Evolutionary conservation across 805 yeast species (phyloP), one percentile per base, ranked within the genome.

Genomic region (Lipomyces chichibuensis): DNA sequence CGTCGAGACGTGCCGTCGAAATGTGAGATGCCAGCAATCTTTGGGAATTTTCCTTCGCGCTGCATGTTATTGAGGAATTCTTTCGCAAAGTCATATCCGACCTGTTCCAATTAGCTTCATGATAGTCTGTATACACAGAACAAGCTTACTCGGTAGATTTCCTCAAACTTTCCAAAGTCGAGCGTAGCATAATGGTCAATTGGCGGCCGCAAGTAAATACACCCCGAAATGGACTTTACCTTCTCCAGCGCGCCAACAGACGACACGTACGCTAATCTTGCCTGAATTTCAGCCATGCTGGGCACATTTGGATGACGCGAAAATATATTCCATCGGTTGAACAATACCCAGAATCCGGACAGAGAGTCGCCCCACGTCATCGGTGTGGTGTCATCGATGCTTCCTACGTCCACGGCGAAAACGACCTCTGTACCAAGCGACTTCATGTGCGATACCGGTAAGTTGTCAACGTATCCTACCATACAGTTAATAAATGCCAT

Each of bases 321-420:
- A 74, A 94, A 93, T 6, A 97, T 96, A 75, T 95, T 94, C 87
- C 93, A 86, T 59, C 96, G 82, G 77, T 92, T 92, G 65, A 91
- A 77, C 5, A 95, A 74, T 7, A 91, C 97, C 97, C 98, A 93
- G 51, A 88, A 81, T 0, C 99, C 73, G 66, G 95, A 90, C 60
- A 95, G 80, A 0, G 98, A 88, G 75, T 94, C 98, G 1, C 99
- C 98, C 77, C 92, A 95, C 55, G 83, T 82, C 93, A 91, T 87
- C 4, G 95, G 94, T 0, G 96, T 88, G 60, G 94, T 83, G 73
- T 93, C 98, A 76, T 95, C 98, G 3, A 88, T 90, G 1, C 97
- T 90, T 0, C 99, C 99, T 51, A 94, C 99, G 78, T 94, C 99
- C 17, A 92, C 93, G 0, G 99, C 98, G 75, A 95, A 86, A 20